phyloP scores from a whole-genome alignment of 176 grass and related monocot genomes.

The Rhynchospora pubera region DNA sequence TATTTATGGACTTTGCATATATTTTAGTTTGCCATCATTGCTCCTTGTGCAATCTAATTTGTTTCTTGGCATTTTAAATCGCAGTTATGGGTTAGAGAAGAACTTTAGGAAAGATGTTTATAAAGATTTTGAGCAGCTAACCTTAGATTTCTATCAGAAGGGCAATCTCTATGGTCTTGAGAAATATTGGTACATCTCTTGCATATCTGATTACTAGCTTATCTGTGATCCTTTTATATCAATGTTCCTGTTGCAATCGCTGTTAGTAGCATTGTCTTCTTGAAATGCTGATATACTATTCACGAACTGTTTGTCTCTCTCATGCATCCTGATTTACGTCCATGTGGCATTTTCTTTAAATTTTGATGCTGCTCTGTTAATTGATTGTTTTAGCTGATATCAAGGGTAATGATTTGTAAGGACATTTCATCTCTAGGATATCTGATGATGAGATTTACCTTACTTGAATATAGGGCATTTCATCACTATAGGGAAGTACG shows the following conservation, averaged over 20 bases:
- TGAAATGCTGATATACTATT: background rate
- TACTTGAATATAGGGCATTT: constrained; percentile 61
- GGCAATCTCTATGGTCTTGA: constrained; percentile 95
- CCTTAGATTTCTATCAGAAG: constrained; percentile 61
- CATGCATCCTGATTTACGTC: background rate
- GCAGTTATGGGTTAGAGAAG: constrained; percentile 97
- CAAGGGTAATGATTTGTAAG: background rate
- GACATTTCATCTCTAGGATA: background rate
- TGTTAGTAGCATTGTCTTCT: constrained; percentile 8
- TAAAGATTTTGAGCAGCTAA: constrained; percentile 89
- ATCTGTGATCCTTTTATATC: background rate
- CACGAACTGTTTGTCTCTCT: background rate
- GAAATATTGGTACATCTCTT: constrained; percentile 85
- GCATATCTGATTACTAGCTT: constrained; percentile 5
- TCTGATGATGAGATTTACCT: background rate
- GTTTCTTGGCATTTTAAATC: constrained; percentile 22
- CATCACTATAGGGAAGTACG: constrained; percentile 64
- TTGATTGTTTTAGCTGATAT: background rate
- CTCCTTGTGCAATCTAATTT: background rate
- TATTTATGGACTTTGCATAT: constrained; percentile 9
- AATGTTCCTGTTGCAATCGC: constrained; percentile 6
- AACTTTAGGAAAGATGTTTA: constrained; percentile 76
- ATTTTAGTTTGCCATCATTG: constrained; percentile 5
- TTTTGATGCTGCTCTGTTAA: background rate
- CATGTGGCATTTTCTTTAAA: background rate